phyloP scores from a whole-genome alignment of 2,329 filamentous ascomycete genomes.

The Hymenoscyphus fraxineus region DNA sequence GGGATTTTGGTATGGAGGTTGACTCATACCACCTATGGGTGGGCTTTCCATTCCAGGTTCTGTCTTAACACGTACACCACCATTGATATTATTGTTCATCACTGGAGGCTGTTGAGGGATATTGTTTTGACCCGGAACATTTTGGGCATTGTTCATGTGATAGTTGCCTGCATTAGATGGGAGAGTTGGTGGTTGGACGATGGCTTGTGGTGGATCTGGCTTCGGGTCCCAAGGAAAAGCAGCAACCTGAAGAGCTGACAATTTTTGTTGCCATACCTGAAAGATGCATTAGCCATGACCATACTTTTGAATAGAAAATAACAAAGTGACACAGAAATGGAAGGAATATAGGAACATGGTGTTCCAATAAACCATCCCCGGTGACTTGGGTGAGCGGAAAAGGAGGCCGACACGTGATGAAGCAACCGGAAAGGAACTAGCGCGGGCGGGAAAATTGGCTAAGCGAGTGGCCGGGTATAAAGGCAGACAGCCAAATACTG shows the following conservation, averaged over 20 bases:
- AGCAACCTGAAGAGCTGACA: constrained; percentile 80
- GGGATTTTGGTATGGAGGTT: constrained; percentile 23
- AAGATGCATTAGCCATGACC: constrained; percentile 23
- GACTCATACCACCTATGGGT: constrained; percentile 12
- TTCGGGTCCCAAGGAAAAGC: constrained; percentile 94
- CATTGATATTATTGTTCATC: constrained; percentile 25
- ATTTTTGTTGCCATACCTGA: constrained; percentile 91
- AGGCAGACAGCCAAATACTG: constrained; percentile 33
- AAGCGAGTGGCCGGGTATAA: constrained; percentile 33
- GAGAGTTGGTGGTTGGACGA: constrained; percentile 33
- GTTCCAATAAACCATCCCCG: constrained; percentile 5
- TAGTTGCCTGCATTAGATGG: constrained; percentile 34
- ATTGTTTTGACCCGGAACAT: constrained; percentile 19
- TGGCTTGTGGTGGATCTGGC: constrained; percentile 55
- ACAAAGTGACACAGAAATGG: not conserved
- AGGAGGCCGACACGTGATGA: constrained; percentile 20
- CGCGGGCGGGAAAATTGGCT: constrained; percentile 21
- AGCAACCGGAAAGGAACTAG: constrained; percentile 26
- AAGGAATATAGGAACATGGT: not conserved
- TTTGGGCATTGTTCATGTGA: constrained; percentile 27
- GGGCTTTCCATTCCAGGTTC: constrained; percentile 40
- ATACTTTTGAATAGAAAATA: not conserved
- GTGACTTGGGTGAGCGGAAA: constrained; percentile 5
- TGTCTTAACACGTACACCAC: constrained; percentile 38
- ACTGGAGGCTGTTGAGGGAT: constrained; percentile 22